A percentile compares a stretch with the other conserved stretches of the same genome.
Conservation (phyloP, 164 flowering plant species). For the Litsea cubeba region DNA sequence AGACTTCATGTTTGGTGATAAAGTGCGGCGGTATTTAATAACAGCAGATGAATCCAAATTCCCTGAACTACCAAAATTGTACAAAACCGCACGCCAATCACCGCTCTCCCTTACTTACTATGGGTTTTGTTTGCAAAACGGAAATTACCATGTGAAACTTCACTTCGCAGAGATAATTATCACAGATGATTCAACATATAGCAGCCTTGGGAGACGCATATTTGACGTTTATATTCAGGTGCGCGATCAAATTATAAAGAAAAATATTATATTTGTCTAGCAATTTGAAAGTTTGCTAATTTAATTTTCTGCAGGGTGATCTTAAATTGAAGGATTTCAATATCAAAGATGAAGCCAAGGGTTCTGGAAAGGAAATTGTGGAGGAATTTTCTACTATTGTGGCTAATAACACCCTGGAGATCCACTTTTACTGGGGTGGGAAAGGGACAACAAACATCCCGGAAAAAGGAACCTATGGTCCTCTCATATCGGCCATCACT, state of each 20-base stretch:
- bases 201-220: conserved; percentile 62
- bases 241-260: neutral
- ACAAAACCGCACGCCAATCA: conserved; percentile 55
- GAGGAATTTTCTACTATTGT: conserved; percentile 51
- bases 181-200: conserved; percentile 43
- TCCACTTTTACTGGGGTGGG: conserved; percentile 80
- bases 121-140: conserved; percentile 70
- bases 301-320: conserved; percentile 36
- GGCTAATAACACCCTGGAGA: conserved; percentile 48
- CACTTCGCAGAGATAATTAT: conserved; percentile 78
- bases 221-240: conserved; percentile 79
- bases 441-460: conserved; percentile 84
- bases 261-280: too few relatives aligned
- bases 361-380: conserved; percentile 45
- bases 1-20: conserved; percentile 55
- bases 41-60: conserved; percentile 16
- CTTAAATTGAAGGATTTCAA: conserved; percentile 72
- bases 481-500: conserved; percentile 84
- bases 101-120: conserved; percentile 76
- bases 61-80: conserved; percentile 32
- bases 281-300: too few relatives aligned
- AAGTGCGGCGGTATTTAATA: conserved; percentile 17
- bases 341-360: conserved; percentile 64
- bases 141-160: conserved; percentile 71
- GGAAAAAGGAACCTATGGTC: conserved; percentile 70